These are phyloP conservation scores for Pleodorina starrii DNA, from an alignment of 139 green algal species.

Conservation along the genomic window DNA sequence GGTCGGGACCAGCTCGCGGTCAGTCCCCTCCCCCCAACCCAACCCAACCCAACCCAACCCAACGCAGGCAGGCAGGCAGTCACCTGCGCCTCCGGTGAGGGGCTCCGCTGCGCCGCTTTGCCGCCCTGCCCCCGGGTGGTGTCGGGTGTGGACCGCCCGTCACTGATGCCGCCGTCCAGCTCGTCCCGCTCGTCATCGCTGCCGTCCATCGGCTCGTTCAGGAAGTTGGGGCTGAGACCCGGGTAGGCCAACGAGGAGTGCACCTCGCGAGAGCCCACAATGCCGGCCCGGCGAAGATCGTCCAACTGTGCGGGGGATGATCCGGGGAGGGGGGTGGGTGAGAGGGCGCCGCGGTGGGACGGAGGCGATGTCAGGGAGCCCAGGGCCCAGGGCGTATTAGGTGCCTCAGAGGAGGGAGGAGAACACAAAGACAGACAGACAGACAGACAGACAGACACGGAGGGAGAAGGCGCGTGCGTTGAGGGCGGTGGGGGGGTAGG, in stretches of 20 bases:
- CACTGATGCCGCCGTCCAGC: not conserved
- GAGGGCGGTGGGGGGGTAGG: no score
- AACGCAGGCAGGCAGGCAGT: no score
- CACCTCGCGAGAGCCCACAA: not conserved
- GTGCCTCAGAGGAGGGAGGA: no score
- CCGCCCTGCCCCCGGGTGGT: not conserved
- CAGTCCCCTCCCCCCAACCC: no score
- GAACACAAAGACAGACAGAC: no score
- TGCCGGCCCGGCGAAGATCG: constrained; percentile 19
- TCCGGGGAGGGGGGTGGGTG: not conserved
- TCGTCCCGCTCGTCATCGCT: not conserved
- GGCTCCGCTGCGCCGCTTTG: not conserved
- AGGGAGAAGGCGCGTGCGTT: no score
- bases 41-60: no score
- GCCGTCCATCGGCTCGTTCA: not conserved
- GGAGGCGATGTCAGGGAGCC: no score
- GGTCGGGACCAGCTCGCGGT: no score
- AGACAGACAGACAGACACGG: no score
- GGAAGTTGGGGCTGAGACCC: constrained; percentile 28
- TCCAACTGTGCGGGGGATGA: constrained; percentile 2
- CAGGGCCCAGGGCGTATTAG: no score
- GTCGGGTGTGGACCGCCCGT: not conserved
- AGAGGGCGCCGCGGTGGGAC: no score
- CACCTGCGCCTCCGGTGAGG: constrained; percentile 11
- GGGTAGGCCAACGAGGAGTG: constrained; percentile 30